phyloP scores from a whole-genome alignment of 176 grass and related monocot genomes.

The Aechmea fasciata region DNA sequence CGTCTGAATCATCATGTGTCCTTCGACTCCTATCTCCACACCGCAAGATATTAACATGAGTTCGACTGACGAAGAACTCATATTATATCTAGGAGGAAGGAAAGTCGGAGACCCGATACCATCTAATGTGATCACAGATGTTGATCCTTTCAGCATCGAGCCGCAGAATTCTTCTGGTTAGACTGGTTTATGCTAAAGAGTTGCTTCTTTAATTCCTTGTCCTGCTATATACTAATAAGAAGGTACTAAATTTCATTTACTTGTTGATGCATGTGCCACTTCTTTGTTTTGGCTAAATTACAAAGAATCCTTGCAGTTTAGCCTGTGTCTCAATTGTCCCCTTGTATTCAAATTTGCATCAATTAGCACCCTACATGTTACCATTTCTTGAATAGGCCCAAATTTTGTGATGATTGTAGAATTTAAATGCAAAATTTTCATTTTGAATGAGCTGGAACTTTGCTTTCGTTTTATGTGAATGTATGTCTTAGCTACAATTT shows the following conservation, averaged over 20 bases:
- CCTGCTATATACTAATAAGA: not conserved
- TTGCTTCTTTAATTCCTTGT: constrained; percentile 14
- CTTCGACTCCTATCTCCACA: constrained; percentile 10
- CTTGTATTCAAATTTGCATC: no score
- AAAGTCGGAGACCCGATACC: constrained; percentile 25
- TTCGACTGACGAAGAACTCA: constrained; percentile 36
- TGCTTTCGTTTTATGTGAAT: no score
- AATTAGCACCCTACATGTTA: no score
- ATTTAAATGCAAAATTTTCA: no score
- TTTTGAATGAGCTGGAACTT: no score
- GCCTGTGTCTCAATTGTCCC: no score
- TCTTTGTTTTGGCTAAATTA: not conserved
- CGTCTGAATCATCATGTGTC: constrained; percentile 25
- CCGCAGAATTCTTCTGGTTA: constrained; percentile 29
- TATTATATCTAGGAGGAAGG: constrained; percentile 34
- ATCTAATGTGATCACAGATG: constrained; percentile 19
- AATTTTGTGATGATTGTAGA: no score
- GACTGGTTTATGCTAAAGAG: constrained; percentile 10
- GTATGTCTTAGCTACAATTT: no score
- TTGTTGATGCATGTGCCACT: not conserved
- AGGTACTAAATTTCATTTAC: constrained; percentile 4
- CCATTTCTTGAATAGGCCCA: no score
- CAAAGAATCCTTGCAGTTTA: not conserved
- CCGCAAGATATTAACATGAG: constrained; percentile 11
- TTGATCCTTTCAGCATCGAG: constrained; percentile 17